Evolutionary conservation across 352 stramenopile genomes (phyloP).

Genomic region (Globisporangium recalcitrans): DNA sequence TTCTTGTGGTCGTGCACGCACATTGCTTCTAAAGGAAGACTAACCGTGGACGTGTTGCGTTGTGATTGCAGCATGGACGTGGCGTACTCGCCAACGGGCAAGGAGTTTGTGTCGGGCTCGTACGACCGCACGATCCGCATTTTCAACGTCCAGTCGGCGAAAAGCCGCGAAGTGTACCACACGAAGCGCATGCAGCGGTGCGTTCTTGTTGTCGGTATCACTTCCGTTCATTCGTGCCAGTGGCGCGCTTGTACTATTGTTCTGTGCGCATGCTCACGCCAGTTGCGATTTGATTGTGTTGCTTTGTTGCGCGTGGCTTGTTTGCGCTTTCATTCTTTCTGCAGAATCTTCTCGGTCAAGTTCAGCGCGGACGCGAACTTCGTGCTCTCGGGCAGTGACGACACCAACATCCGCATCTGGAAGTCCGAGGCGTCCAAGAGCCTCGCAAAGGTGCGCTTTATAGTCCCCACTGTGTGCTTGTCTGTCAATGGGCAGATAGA

Average conservation of each 20-base stretch:
- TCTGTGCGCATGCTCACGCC: conserved; percentile 1
- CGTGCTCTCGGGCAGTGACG: conserved; percentile 97
- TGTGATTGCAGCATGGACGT: conserved; percentile 88
- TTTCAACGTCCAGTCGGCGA: conserved; percentile 87
- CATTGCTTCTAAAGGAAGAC: background rate
- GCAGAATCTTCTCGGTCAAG: conserved; percentile 80
- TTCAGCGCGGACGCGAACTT: conserved; percentile 91
- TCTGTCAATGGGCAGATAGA: too few species aligned
- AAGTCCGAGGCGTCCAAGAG: conserved; percentile 95
- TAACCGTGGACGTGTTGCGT: background rate
- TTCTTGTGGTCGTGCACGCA: background rate
- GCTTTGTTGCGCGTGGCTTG: background rate
- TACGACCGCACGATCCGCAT: conserved; percentile 99
- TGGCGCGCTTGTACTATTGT: conserved; percentile 5
- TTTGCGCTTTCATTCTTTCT: background rate
- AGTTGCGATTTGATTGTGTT: background rate
- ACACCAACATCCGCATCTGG: conserved; percentile 99
- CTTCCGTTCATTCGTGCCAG: background rate
- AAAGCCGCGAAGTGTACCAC: conserved; percentile 94
- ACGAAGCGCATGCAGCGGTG: conserved; percentile 98
- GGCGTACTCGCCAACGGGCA: conserved; percentile 95
- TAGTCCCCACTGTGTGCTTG: background rate
- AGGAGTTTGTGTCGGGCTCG: conserved; percentile 96
- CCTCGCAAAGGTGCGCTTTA: conserved; percentile 74
- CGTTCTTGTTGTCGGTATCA: conserved; percentile 10